A percentile compares a stretch with the other conserved stretches of the same genome.
These are phyloP conservation scores for Coccinonectria pachysandricola DNA, from an alignment of 2,329 filamentous ascomycete species.

Conservation along the genomic window DNA sequence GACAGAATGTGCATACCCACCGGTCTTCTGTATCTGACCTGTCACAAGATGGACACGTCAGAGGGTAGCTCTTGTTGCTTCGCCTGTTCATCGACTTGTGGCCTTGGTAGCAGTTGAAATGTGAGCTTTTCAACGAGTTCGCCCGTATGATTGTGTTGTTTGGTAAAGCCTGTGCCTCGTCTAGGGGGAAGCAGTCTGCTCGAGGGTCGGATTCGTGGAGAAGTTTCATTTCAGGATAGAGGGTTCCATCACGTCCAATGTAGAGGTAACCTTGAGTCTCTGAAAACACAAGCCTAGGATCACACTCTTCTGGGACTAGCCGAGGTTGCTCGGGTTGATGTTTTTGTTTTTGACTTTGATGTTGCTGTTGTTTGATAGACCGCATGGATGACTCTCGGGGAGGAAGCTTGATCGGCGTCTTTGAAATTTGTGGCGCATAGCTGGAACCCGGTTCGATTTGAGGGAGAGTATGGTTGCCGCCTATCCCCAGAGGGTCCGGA, in stretches of 20 bases:
- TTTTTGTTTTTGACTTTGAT: no score
- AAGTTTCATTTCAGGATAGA: slow-evolving; percentile 32
- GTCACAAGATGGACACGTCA: slow-evolving; percentile 44
- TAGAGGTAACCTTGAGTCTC: slow-evolving; percentile 26
- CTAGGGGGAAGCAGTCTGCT: slow-evolving; percentile 28
- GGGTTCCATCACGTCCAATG: slow-evolving; percentile 27
- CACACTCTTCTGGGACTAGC: slow-evolving; percentile 14
- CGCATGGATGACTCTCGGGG: slow-evolving; percentile 24
- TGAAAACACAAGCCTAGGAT: slow-evolving; percentile 23
- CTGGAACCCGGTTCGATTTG: no score
- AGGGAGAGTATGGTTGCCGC: no score
- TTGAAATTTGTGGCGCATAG: slow-evolving; percentile 10
- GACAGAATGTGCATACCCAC: slow-evolving; percentile 39
- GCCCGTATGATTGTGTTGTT: slow-evolving; percentile 31
- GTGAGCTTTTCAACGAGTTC: slow-evolving; percentile 32
- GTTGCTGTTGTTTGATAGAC: no score
- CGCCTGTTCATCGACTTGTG: slow-evolving; percentile 39
- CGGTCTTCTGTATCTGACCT: slow-evolving; percentile 34
- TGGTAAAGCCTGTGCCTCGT: slow-evolving; percentile 16
- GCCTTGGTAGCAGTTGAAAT: slow-evolving; percentile 36
- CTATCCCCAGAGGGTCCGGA: no score
- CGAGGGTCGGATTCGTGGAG: slow-evolving; percentile 24
- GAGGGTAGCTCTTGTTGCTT: slow-evolving; percentile 38
- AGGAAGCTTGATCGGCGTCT: slow-evolving; percentile 17
- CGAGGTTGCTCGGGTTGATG: slow-evolving; percentile 15